Conservation (phyloP, 805 yeast species). For the Yamadazyma nakazawae region DNA sequence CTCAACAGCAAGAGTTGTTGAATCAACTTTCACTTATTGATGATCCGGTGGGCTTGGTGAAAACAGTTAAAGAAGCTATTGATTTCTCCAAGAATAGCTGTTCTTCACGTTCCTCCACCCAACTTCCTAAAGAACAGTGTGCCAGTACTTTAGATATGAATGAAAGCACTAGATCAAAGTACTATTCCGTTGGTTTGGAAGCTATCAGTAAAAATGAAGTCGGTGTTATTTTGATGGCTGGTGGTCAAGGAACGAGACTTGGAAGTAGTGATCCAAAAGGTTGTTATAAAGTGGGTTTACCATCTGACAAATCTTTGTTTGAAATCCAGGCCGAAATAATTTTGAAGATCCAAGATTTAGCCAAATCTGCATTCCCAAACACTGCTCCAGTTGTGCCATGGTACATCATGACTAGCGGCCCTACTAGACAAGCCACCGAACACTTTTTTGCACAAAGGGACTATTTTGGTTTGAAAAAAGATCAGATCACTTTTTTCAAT, state of each 20-base stretch:
- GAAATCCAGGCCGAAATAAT: conserved; percentile 92
- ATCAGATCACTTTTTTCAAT: conserved; percentile 75
- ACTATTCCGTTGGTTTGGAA: conserved; percentile 56
- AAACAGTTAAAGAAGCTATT: conserved; percentile 47
- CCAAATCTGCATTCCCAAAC: conserved; percentile 29
- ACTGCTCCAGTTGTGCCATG: conserved; percentile 53
- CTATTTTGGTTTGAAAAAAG: conserved; percentile 65
- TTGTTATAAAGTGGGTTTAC: conserved; percentile 82
- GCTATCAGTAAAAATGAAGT: conserved; percentile 73
- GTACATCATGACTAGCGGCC: conserved; percentile 94
- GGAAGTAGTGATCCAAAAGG: conserved; percentile 94
- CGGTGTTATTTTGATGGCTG: conserved; percentile 91
- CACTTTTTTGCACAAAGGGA: conserved; percentile 56
- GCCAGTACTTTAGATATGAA: conserved; percentile 49
- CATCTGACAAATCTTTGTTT: conserved; percentile 79
- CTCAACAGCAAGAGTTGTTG: conserved; percentile 35
- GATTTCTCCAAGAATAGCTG: conserved; percentile 27
- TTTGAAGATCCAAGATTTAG: conserved; percentile 55
- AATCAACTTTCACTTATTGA: conserved; percentile 40
- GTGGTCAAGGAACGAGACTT: conserved; percentile 96
- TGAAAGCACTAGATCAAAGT: conserved; percentile 26
- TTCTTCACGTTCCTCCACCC: conserved; percentile 35
- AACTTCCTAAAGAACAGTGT: conserved; percentile 43
- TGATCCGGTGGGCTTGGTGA: conserved; percentile 40
- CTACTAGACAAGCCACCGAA: conserved; percentile 77